Evolutionary conservation across 2,329 filamentous ascomycete species (phyloP), one percentile per base, ranked within the genome.

Genomic region (Orbilia blumenaviensis): DNA sequence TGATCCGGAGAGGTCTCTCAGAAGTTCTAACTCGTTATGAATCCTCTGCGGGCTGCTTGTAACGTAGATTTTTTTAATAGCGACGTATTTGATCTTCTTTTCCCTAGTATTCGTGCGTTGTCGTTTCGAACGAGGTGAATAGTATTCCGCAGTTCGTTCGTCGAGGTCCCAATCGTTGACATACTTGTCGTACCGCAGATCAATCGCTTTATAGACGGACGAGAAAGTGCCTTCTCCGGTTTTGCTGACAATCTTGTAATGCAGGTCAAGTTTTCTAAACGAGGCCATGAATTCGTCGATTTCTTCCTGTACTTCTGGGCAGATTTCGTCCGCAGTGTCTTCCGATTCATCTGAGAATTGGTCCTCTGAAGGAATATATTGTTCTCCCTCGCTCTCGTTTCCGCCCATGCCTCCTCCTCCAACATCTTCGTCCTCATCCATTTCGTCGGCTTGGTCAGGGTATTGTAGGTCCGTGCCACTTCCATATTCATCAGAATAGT

Each of bases 171-270:
- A 98, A 78, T 90, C 88, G 81, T 97, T 97, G 78, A 91, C 86
- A 83, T 92, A 96, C 73, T 87, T 86, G 78, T 95, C 88, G 82
- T 97, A 97, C 67, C 91, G 86, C 25, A 98, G 84, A 82, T 99
- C 95, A 83, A 98, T 93, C 18, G 96, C 95, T 83, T 99, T 99
- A 87, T 99, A 99, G 10, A 99, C 95, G 1, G 95, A 98, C 0
- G 95, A 98, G 82, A 99, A 99, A 0, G 95, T 99, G 94, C 93
- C 95, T 88, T 99, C 95, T 81, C 95, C 95, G 81, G 99, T 99
- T 78, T 94, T 91, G 84, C 97, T 97, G 82, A 99, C 95, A 66
- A 99, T 84, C 63, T 94, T 90, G 83, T 94, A 99, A 71, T 90
- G 89, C 80, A 92, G 87, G 78, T 88, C 91, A 82, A 98, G 96